Conservation (phyloP, 129 eudicot species). For the Escallonia herrerae region DNA sequence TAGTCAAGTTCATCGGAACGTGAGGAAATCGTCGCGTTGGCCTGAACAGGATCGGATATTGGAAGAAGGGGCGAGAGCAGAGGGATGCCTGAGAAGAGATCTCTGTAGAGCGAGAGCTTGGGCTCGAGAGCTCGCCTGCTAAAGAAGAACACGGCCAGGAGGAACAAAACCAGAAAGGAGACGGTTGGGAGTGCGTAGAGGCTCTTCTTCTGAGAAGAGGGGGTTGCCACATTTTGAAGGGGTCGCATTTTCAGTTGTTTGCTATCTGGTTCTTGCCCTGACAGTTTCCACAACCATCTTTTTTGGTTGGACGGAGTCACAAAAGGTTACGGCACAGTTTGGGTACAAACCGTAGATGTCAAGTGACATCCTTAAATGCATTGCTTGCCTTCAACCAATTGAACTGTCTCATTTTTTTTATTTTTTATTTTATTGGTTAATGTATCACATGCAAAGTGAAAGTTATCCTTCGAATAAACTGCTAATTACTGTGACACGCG, state of each 20-base stretch:
- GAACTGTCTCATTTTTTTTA: no score
- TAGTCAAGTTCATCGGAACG: conserved; percentile 11
- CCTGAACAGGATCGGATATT: conserved; percentile 15
- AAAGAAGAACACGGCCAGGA: conserved; percentile 30
- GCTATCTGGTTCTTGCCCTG: not conserved
- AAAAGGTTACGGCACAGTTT: no score
- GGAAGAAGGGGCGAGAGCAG: conserved; percentile 4
- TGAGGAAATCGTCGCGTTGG: conserved; percentile 13
- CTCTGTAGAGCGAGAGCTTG: conserved; percentile 35
- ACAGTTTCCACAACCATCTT: not conserved
- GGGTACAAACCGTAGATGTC: no score
- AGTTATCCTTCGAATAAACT: no score
- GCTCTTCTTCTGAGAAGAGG: conserved; percentile 22
- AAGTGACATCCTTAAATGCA: no score
- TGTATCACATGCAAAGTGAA: no score
- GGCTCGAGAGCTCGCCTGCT: conserved; percentile 38
- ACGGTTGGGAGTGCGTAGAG: conserved; percentile 29
- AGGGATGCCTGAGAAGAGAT: conserved; percentile 16
- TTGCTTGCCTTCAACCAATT: no score
- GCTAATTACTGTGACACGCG: no score
- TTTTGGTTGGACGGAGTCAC: not conserved
- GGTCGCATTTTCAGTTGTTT: conserved; percentile 14
- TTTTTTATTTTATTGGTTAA: no score
- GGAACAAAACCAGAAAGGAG: conserved; percentile 29
- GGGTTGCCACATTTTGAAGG: conserved; percentile 31